These are phyloP conservation scores for Lavandula angustifolia DNA, from an alignment of 257 asterid genomes.

Conservation along the genomic window DNA sequence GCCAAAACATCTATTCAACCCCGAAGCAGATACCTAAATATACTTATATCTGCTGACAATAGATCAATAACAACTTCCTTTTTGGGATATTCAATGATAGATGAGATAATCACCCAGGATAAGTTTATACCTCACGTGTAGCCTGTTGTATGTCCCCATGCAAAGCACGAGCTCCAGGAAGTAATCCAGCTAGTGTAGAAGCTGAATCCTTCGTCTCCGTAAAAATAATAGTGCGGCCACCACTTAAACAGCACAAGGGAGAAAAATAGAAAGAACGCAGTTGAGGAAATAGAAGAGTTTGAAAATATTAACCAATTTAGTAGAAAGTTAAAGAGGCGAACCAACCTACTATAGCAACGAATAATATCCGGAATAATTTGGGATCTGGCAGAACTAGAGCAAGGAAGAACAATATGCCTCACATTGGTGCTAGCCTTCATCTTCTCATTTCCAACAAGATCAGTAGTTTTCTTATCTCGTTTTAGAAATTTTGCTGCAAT, in stretches of 20 bases:
- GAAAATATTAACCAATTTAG: background rate
- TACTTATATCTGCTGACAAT: background rate
- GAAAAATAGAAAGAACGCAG: constrained; percentile 5
- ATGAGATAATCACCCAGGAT: background rate
- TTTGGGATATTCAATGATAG: background rate
- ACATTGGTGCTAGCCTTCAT: constrained; percentile 96
- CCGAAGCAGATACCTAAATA: background rate
- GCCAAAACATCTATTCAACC: background rate
- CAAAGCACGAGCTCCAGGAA: constrained; percentile 96
- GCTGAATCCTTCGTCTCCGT: constrained; percentile 92
- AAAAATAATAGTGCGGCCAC: constrained; percentile 93
- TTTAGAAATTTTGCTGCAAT: constrained; percentile 73
- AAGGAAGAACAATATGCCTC: constrained; percentile 88
- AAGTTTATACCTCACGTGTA: constrained; percentile 77
- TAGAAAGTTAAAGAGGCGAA: constrained; percentile 18
- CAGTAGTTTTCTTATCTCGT: constrained; percentile 79
- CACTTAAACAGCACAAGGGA: constrained; percentile 47
- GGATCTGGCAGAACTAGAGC: constrained; percentile 81
- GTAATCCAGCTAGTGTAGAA: constrained; percentile 86
- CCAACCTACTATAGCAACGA: constrained; percentile 91
- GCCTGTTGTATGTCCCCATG: constrained; percentile 98
- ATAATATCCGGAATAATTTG: constrained; percentile 94
- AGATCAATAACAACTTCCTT: background rate
- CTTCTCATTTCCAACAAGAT: constrained; percentile 94
- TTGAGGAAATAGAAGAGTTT: background rate